These are phyloP conservation scores for Penicillium sp. DNA, from an alignment of 2,329 filamentous ascomycete species.

Conservation along the genomic window DNA sequence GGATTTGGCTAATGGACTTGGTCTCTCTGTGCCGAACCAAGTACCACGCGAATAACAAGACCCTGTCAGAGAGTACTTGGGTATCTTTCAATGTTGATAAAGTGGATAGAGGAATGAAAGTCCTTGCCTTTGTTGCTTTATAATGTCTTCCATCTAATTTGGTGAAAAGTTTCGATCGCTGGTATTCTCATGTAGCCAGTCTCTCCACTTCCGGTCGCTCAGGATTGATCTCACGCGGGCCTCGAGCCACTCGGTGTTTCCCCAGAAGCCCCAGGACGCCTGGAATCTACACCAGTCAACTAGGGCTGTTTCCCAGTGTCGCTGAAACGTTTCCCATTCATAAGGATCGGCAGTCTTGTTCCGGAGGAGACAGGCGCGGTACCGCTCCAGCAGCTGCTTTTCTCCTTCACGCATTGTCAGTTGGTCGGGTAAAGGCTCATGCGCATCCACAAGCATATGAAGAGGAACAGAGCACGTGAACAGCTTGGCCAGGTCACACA, in stretches of 20 bases:
- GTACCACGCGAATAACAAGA: not conserved
- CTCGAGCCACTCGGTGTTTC: slow-evolving; percentile 60
- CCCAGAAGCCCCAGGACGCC: slow-evolving; percentile 64
- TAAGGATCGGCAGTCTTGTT: slow-evolving; percentile 42
- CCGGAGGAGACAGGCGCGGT: slow-evolving; percentile 32
- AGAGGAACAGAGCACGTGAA: slow-evolving; percentile 67
- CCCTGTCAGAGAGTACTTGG: not conserved
- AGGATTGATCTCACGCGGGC: slow-evolving; percentile 55
- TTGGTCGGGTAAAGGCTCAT: slow-evolving; percentile 34
- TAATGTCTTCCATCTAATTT: not conserved
- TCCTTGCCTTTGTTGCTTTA: not conserved
- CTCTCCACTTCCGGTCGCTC: slow-evolving; percentile 46
- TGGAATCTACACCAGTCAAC: slow-evolving; percentile 68
- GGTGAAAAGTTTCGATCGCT: not conserved
- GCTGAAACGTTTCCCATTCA: slow-evolving; percentile 54
- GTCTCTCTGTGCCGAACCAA: not conserved
- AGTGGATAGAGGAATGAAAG: not conserved
- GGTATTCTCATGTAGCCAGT: slow-evolving; percentile 43
- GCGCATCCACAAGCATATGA: slow-evolving; percentile 47
- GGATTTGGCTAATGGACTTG: slow-evolving; percentile 9
- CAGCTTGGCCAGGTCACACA: slow-evolving; percentile 66
- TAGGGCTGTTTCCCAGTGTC: slow-evolving; percentile 67
- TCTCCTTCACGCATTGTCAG: slow-evolving; percentile 57
- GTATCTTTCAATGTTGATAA: not conserved
- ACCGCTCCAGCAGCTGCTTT: slow-evolving; percentile 52